phyloP scores from a whole-genome alignment of 441 rosid genomes.

The Manihot esculenta region DNA sequence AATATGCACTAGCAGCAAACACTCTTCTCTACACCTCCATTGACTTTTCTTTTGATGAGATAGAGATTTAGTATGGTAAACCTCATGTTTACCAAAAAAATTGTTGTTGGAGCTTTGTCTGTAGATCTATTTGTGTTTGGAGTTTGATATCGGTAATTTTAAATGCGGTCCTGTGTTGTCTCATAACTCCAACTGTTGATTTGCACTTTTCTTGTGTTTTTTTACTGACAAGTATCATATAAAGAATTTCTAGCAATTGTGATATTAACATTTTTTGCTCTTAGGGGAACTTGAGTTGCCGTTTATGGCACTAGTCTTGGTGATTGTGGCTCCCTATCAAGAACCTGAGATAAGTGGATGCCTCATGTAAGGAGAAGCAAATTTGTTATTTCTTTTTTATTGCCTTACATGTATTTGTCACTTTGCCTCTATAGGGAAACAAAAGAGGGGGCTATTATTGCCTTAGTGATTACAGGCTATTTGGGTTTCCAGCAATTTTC shows the following conservation, averaged over 20 bases:
- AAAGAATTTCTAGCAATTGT: background rate
- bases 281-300: conserved; percentile 96
- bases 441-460: conserved; percentile 65
- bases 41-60: background rate
- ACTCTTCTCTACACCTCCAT: background rate
- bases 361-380: conserved; percentile 10
- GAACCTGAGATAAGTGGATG: conserved; percentile 53
- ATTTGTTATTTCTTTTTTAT: conserved; percentile 7
- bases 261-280: conserved; percentile 13
- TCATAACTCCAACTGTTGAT: background rate
- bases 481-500: conserved; percentile 93
- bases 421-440: conserved; percentile 54
- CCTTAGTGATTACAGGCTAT: conserved; percentile 58
- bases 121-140: background rate
- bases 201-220: background rate
- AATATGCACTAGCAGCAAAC: background rate
- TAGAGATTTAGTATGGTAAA: background rate
- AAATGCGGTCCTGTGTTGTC: background rate
- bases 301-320: conserved; percentile 63
- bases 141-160: background rate
- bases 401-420: background rate
- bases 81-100: too few species aligned
- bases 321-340: conserved; percentile 71
- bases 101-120: background rate
- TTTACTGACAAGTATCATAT: background rate